Percentiles rank a stretch among this genome's conserved stretches.
These are phyloP conservation scores for Chernovozyma aurita DNA, from an alignment of 1,139 yeast species.

Conservation along the genomic window DNA sequence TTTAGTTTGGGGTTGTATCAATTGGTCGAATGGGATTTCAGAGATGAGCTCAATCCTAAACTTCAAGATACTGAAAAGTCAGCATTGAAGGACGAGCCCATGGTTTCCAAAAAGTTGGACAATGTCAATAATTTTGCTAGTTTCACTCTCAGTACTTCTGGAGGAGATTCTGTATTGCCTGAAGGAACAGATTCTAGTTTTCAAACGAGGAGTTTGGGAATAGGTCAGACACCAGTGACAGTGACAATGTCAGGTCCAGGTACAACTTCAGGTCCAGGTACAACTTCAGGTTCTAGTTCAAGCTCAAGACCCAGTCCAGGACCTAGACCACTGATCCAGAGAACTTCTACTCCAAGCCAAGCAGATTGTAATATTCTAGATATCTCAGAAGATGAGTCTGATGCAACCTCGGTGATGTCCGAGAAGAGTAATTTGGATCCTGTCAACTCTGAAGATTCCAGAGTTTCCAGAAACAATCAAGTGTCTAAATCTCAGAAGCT, in stretches of 20 bases:
- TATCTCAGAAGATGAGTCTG: background rate
- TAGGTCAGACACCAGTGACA: background rate
- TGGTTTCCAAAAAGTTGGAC: too few species aligned
- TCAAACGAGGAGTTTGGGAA: background rate
- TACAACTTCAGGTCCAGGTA: background rate
- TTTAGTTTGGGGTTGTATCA: slow-evolving; percentile 76
- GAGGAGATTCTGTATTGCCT: too few species aligned
- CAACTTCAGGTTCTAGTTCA: background rate
- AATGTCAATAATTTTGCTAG: background rate
- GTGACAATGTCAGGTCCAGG: background rate
- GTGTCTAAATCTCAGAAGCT: too few species aligned
- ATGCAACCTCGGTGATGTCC: background rate
- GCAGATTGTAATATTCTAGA: background rate
- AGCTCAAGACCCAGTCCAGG: too few species aligned
- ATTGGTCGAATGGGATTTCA: slow-evolving; percentile 69
- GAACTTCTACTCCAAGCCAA: too few species aligned
- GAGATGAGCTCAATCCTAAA: slow-evolving; percentile 21
- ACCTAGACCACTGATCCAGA: too few species aligned
- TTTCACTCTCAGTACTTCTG: background rate
- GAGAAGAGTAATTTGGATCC: background rate
- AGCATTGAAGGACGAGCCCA: background rate
- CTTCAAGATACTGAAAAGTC: slow-evolving; percentile 7
- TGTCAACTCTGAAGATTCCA: background rate
- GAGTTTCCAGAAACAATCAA: background rate
- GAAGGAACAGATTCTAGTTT: background rate